These are phyloP conservation scores for Glomus cerebriforme DNA, from an alignment of 192 early-diverging fungal species.

Conservation along the genomic window DNA sequence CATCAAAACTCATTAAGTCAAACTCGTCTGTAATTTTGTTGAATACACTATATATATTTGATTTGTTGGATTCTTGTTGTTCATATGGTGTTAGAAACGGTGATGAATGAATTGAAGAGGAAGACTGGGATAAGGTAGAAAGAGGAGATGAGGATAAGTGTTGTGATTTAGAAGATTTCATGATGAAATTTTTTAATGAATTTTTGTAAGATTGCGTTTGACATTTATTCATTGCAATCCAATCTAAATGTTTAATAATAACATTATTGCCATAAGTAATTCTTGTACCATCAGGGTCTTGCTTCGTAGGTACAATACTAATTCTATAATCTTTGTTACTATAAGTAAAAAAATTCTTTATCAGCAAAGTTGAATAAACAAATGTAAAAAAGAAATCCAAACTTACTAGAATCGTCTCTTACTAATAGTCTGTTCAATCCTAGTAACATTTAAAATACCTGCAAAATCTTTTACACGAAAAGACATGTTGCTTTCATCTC, in stretches of 20 bases:
- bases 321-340: background rate
- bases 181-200: too few species aligned
- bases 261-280: background rate
- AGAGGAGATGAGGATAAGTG: too few species aligned
- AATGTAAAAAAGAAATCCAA: background rate
- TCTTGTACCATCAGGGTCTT: background rate
- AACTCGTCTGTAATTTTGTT: too few species aligned
- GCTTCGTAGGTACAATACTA: background rate
- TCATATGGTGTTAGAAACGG: too few species aligned
- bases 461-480: constrained; percentile 2
- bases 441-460: background rate
- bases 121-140: too few species aligned
- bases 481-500: background rate
- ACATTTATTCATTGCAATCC: background rate
- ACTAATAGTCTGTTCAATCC: background rate
- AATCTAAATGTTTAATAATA: background rate
- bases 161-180: too few species aligned
- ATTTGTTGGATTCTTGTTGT: too few species aligned
- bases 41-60: too few species aligned
- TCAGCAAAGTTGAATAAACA: background rate
- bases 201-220: too few species aligned
- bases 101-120: too few species aligned
- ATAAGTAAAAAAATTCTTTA: background rate
- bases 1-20: too few species aligned
- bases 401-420: constrained; percentile 11